Evolutionary conservation across 805 yeast species (phyloP).

Genomic region (Scheffersomyces ergatensis): DNA sequence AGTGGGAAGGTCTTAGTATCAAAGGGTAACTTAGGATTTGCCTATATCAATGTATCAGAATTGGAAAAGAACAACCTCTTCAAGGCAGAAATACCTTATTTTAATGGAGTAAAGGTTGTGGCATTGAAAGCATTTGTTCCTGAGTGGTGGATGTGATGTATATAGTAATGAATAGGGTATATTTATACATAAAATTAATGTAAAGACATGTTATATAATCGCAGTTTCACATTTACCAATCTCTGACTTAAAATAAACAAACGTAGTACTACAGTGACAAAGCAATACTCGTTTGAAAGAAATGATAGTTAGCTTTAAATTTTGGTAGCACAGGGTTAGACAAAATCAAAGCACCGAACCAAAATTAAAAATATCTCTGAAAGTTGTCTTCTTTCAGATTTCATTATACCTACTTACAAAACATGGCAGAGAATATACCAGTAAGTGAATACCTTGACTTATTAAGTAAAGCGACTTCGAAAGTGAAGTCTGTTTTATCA

Average conservation of each 20-base stretch:
- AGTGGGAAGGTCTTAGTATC: conserved; percentile 62
- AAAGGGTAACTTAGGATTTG: conserved; percentile 63
- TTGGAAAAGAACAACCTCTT: conserved; percentile 40
- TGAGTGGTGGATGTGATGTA: conserved; percentile 67
- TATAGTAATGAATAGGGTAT: conserved; percentile 2
- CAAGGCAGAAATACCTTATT: conserved; percentile 24
- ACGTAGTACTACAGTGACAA: too few species aligned
- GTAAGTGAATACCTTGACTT: conserved; percentile 13
- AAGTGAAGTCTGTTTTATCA: conserved; percentile 2
- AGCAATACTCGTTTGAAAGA: too few species aligned
- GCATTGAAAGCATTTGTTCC: conserved; percentile 58
- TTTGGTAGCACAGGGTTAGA: too few species aligned
- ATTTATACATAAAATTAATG: too few species aligned
- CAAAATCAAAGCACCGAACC: too few species aligned
- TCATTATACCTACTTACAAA: too few species aligned
- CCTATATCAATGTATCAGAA: conserved; percentile 49
- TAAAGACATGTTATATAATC: too few species aligned
- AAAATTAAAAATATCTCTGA: too few species aligned
- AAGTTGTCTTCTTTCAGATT: too few species aligned
- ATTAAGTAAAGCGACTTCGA: conserved; percentile 7
- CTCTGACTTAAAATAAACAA: too few species aligned
- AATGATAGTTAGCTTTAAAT: too few species aligned
- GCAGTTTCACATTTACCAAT: too few species aligned
- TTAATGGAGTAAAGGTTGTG: conserved; percentile 23
- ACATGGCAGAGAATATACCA: conserved; percentile 9